Evolutionary conservation across 2,329 filamentous ascomycete genomes (phyloP), one percentile per base, ranked within the genome.

Genomic region (Microcyclosporella mali): DNA sequence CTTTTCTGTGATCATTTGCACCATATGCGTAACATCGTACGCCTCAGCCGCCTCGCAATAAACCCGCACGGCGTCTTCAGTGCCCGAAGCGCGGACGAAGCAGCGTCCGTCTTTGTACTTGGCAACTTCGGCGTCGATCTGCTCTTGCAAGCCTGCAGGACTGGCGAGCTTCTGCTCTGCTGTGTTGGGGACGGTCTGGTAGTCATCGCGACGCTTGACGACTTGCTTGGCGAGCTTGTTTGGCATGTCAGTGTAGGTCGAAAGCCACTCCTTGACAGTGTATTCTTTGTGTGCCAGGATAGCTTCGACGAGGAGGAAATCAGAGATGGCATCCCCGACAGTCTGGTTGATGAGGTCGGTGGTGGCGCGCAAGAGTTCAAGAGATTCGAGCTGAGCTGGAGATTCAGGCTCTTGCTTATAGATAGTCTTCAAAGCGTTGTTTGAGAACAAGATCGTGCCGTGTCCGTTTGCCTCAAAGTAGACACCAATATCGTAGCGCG

Each of bases 401-500:
- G 88, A 94, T 66, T 94, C 84, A 4, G 92, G 89, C 61, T 88
- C 78, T 47, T 84, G 84, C 57, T 79, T 84, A 54, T 75, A 77
- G 69, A 98, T 94, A 37, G 79, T 76, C 56, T 84, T 82, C 35
- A 90, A 72, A 3, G 90, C 90, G 46, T 86, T 81, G 45, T 84
- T 79, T 1, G 87, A 94, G 74, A 98, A 98, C 41, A 97, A 82
- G 28, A 97, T 85, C 8, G 92, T 98, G 53, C 92, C 92, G 67
- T 98, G 92, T 21, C 92, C 92, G 63, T 98, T 98, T 52, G 92
- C 92, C 71, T 98, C 92, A 60, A 98, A 98, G 72, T 98, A 98
- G 40, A 97, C 88, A 44, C 92, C 92, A 42, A 97, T 82, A 59
- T 98, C 92, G 57, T 94, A 95, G 53, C 89, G 86, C 59, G 86